A percentile compares a stretch with the other conserved stretches of the same genome.
Evolutionary conservation across 208 protist species (phyloP).

Genomic region (Crithidia bombi): DNA sequence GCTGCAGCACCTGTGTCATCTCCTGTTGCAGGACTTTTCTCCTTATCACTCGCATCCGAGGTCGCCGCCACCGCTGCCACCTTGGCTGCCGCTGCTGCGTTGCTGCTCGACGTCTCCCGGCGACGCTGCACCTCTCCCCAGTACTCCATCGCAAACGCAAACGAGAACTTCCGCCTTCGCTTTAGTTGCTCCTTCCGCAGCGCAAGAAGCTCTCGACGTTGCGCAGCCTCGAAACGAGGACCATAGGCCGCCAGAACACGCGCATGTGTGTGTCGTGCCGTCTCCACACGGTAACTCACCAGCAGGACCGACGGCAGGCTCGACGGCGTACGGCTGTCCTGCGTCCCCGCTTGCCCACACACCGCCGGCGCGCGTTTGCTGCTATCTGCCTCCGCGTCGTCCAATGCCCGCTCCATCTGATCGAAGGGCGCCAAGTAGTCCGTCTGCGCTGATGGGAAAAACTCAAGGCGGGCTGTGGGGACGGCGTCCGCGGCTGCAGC

Average conservation of each 20-base stretch:
- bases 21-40: not conserved
- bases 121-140: constrained; percentile 69
- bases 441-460: constrained; percentile 52
- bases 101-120: constrained; percentile 42
- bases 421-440: constrained; percentile 70
- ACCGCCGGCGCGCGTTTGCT: constrained; percentile 15
- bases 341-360: not conserved
- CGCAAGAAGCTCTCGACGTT: constrained; percentile 38
- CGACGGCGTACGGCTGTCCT: not conserved
- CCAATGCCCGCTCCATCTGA: constrained; percentile 41
- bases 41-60: not conserved
- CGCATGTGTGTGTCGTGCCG: constrained; percentile 55
- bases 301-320: constrained; percentile 61
- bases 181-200: constrained; percentile 39
- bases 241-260: constrained; percentile 70
- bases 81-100: not conserved
- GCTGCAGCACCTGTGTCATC: not conserved
- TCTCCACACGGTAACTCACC: constrained; percentile 55
- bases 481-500: constrained; percentile 1
- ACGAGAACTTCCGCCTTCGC: constrained; percentile 40
- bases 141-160: constrained; percentile 50
- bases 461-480: constrained; percentile 13
- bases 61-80: not conserved
- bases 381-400: constrained; percentile 8
- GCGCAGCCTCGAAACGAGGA: constrained; percentile 62